Conservation (phyloP, 495 filamentous ascomycete genomes). For the Annulohypoxylon nitens region DNA sequence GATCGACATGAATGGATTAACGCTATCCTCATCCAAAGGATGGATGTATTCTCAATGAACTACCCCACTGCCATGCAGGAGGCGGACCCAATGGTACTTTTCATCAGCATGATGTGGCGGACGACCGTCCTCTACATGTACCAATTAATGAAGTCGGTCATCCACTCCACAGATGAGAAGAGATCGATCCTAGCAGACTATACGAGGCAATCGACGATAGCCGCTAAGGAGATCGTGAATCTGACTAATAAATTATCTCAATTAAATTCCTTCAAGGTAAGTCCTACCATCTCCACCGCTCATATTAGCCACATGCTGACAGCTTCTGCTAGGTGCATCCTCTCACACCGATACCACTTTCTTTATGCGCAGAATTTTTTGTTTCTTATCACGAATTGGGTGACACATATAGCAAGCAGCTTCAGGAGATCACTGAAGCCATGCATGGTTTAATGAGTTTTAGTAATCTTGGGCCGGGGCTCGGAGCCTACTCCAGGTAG, state of each 20-base stretch:
- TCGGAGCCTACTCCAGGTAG: constrained; percentile 36
- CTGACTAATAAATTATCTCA: constrained; percentile 59
- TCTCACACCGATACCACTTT: constrained; percentile 44
- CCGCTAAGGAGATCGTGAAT: constrained; percentile 59
- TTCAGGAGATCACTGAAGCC: constrained; percentile 43
- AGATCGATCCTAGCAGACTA: constrained; percentile 49
- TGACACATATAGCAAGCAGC: constrained; percentile 42
- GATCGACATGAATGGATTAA: constrained; percentile 65
- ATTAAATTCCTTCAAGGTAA: constrained; percentile 61
- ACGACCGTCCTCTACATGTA: constrained; percentile 60
- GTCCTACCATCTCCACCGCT: constrained; percentile 11
- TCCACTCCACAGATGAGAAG: constrained; percentile 42
- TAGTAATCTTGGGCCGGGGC: constrained; percentile 43
- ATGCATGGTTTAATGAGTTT: constrained; percentile 47
- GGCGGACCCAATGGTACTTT: constrained; percentile 63
- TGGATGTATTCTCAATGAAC: constrained; percentile 52
- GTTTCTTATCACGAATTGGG: constrained; percentile 40
- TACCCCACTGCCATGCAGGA: constrained; percentile 53
- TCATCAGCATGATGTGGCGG: constrained; percentile 61
- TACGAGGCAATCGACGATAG: constrained; percentile 52
- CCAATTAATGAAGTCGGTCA: constrained; percentile 48
- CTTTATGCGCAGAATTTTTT: constrained; percentile 42
- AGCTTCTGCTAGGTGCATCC: constrained; percentile 37
- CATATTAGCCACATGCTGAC: constrained; percentile 16
- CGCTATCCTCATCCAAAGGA: constrained; percentile 53